Conservation (phyloP, 2,329 filamentous ascomycete genomes). For the Aspergillus cejpii region DNA sequence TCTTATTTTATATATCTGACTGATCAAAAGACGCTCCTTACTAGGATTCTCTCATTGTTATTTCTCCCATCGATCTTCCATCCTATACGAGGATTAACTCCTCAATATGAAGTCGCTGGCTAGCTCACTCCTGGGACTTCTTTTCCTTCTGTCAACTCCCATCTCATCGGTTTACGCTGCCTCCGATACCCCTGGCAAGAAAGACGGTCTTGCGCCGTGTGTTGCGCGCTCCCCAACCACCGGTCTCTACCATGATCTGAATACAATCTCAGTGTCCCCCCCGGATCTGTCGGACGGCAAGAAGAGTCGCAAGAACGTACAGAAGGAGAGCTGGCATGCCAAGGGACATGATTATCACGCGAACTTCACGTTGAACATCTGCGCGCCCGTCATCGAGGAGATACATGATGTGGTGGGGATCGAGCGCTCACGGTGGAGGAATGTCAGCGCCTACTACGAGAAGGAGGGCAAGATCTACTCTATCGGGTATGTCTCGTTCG, state of each 20-base stretch:
- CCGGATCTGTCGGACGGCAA: conserved; percentile 40
- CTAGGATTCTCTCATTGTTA: background rate
- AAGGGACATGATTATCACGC: conserved; percentile 46
- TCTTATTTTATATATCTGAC: background rate
- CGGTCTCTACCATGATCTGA: conserved; percentile 59
- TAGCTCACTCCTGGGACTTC: conserved; percentile 23
- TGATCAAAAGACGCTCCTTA: conserved; percentile 1
- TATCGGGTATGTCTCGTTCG: conserved; percentile 41
- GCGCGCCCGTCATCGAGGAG: conserved; percentile 45
- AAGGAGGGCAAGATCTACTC: conserved; percentile 41
- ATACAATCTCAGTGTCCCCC: conserved; percentile 48
- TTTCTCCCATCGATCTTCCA: background rate
- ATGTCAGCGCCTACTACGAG: conserved; percentile 47
- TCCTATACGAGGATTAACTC: conserved; percentile 6
- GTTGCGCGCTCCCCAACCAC: conserved; percentile 57
- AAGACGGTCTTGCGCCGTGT: conserved; percentile 49
- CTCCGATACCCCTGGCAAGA: conserved; percentile 37
- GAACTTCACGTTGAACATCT: conserved; percentile 49
- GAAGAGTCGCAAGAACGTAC: conserved; percentile 34
- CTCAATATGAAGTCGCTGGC: conserved; percentile 33
- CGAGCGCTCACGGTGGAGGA: conserved; percentile 36
- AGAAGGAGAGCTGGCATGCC: conserved; percentile 44
- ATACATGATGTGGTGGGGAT: conserved; percentile 44
- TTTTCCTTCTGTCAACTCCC: conserved; percentile 32
- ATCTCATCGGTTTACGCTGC: conserved; percentile 28